Conservation (phyloP, 139 green algal genomes). For the Marvania coccoides region DNA sequence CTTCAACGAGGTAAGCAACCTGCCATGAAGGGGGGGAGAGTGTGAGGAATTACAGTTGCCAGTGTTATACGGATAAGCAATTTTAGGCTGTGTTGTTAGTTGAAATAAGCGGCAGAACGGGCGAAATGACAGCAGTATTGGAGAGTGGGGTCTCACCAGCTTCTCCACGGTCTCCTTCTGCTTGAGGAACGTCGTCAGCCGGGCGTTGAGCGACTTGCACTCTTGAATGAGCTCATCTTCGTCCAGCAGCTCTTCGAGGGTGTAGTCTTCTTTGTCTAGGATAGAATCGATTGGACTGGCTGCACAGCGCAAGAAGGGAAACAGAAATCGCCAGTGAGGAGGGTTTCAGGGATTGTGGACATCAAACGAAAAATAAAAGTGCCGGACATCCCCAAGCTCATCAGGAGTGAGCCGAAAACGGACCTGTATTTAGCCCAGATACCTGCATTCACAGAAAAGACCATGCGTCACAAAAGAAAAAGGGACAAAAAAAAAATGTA, state of each 20-base stretch:
- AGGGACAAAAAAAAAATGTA: no score
- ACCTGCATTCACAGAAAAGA: no score
- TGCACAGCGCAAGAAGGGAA: background rate
- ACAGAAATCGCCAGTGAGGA: background rate
- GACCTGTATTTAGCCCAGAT: constrained; percentile 25
- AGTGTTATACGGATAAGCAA: background rate
- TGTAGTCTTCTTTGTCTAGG: constrained; percentile 82
- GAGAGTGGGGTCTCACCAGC: constrained; percentile 35
- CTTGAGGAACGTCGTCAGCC: constrained; percentile 74
- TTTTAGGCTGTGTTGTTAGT: background rate
- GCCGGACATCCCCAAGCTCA: background rate
- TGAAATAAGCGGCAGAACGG: background rate
- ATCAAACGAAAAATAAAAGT: background rate
- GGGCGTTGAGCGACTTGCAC: constrained; percentile 80
- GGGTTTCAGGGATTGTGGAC: background rate
- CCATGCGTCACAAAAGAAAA: no score
- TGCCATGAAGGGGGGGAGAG: background rate
- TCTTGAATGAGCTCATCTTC: constrained; percentile 95
- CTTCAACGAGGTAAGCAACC: constrained; percentile 55
- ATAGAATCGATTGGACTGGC: constrained; percentile 62
- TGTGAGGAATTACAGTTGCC: background rate
- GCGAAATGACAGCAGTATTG: background rate
- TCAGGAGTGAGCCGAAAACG: background rate
- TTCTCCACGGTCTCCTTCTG: constrained; percentile 61
- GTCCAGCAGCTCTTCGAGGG: constrained; percentile 86